These are phyloP conservation scores for Peterozyma xylosa DNA, from an alignment of 805 yeast species.

Conservation along the genomic window DNA sequence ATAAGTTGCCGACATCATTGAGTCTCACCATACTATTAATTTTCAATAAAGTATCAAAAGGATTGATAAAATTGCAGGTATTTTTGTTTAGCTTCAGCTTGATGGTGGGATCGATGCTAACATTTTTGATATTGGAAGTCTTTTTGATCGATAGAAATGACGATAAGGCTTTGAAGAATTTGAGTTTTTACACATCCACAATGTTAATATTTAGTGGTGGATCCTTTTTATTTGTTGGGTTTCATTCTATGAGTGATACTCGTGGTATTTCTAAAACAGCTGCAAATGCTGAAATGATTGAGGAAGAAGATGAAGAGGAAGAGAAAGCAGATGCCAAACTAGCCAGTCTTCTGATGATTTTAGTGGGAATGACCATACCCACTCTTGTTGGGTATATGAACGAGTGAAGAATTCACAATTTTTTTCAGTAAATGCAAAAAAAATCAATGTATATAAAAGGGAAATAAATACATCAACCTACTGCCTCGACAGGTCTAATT, in stretches of 20 bases:
- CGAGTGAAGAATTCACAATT: too few relatives aligned
- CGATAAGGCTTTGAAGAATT: slow-evolving; percentile 12
- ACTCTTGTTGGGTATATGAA: slow-evolving; percentile 1
- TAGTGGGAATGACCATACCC: too few relatives aligned
- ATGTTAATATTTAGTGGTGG: slow-evolving; percentile 63
- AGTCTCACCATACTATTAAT: slow-evolving; percentile 53
- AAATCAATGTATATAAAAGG: too few relatives aligned
- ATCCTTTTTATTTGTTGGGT: slow-evolving; percentile 63
- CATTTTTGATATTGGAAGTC: slow-evolving; percentile 27
- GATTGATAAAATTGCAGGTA: slow-evolving; percentile 36
- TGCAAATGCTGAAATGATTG: too few relatives aligned
- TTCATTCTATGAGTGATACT: slow-evolving; percentile 46
- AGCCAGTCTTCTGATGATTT: too few relatives aligned
- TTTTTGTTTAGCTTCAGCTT: slow-evolving; percentile 50
- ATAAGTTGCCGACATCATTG: slow-evolving; percentile 71
- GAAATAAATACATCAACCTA: too few relatives aligned
- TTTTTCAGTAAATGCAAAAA: too few relatives aligned
- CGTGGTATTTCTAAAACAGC: too few relatives aligned
- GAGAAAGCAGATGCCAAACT: too few relatives aligned
- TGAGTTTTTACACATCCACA: slow-evolving; percentile 40
- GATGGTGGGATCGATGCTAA: slow-evolving; percentile 49
- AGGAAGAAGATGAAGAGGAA: too few relatives aligned
- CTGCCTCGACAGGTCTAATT: too few relatives aligned
- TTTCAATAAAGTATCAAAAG: slow-evolving; percentile 24
- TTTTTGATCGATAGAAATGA: slow-evolving; percentile 9